Conservation (phyloP, 495 filamentous ascomycete genomes). For the Penicillium odoratum region DNA sequence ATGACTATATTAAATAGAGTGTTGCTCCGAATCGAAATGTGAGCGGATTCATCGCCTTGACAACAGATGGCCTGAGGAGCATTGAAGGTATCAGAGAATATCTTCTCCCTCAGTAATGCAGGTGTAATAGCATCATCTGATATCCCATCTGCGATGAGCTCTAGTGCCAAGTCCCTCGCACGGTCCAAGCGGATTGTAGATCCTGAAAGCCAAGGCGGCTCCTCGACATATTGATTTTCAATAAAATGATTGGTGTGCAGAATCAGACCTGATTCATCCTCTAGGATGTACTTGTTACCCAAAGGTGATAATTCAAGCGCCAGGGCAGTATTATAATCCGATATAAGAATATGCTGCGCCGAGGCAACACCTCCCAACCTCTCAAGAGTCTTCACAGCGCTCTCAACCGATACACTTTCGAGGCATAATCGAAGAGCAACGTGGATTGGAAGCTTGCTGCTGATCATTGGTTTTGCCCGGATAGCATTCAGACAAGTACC, state of each 20-base stretch:
- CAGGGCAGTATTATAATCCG: slow-evolving; percentile 51
- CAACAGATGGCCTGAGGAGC: slow-evolving; percentile 37
- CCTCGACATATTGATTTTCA: slow-evolving; percentile 45
- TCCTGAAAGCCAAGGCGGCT: slow-evolving; percentile 55
- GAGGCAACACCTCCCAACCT: slow-evolving; percentile 55
- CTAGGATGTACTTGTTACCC: slow-evolving; percentile 50
- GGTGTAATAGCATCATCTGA: slow-evolving; percentile 24
- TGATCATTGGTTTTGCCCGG: slow-evolving; percentile 56
- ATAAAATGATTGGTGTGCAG: slow-evolving; percentile 67
- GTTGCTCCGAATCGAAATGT: slow-evolving; percentile 19
- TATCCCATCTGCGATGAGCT: slow-evolving; percentile 27
- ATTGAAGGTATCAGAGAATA: slow-evolving; percentile 40
- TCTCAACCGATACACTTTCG: slow-evolving; percentile 52
- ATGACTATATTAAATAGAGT: slow-evolving; percentile 44
- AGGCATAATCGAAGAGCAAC: slow-evolving; percentile 60
- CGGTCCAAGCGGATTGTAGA: slow-evolving; percentile 51
- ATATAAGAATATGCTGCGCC: slow-evolving; percentile 61
- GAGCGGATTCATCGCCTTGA: slow-evolving; percentile 22
- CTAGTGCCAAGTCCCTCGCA: slow-evolving; percentile 38
- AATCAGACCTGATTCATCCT: slow-evolving; percentile 48
- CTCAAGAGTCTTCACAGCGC: slow-evolving; percentile 51
- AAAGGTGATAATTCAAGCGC: slow-evolving; percentile 61
- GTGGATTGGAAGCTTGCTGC: slow-evolving; percentile 59
- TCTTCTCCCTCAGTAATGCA: slow-evolving; percentile 23
- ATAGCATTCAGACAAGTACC: slow-evolving; percentile 70